A percentile compares a stretch with the other conserved stretches of the same genome.
Evolutionary conservation across 106 monocot species (phyloP).

Genomic region (Narthecium ossifragum): DNA sequence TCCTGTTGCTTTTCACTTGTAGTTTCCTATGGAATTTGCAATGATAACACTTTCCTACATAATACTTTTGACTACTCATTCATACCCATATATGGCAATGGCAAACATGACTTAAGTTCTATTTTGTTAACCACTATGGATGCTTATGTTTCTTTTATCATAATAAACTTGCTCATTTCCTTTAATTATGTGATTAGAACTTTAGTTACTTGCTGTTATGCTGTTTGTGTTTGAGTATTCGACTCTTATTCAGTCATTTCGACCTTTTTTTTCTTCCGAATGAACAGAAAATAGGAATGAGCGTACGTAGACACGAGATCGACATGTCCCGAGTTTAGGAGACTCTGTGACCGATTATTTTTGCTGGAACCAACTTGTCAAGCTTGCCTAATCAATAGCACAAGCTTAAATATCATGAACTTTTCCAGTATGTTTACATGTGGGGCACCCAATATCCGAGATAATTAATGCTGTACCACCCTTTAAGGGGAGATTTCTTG

Average conservation of each 20-base stretch:
- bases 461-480: background rate
- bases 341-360: too few species aligned
- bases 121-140: too few species aligned
- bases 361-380: background rate
- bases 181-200: too few species aligned
- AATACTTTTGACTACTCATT: too few species aligned
- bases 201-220: background rate
- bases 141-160: too few species aligned
- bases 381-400: background rate
- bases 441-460: background rate
- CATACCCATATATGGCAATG: too few species aligned
- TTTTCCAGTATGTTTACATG: background rate
- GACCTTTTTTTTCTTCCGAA: too few species aligned
- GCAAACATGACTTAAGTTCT: too few species aligned
- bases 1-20: too few species aligned
- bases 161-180: too few species aligned
- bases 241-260: background rate
- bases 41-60: too few species aligned
- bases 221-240: background rate
- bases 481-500: background rate
- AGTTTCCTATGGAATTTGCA: too few species aligned
- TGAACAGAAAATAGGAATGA: background rate
- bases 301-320: background rate
- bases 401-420: background rate
- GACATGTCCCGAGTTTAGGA: background rate